Base-by-base conservation (phyloP, 176 grass and related monocot genomes). In the Triticum dicoccoides region DNA sequence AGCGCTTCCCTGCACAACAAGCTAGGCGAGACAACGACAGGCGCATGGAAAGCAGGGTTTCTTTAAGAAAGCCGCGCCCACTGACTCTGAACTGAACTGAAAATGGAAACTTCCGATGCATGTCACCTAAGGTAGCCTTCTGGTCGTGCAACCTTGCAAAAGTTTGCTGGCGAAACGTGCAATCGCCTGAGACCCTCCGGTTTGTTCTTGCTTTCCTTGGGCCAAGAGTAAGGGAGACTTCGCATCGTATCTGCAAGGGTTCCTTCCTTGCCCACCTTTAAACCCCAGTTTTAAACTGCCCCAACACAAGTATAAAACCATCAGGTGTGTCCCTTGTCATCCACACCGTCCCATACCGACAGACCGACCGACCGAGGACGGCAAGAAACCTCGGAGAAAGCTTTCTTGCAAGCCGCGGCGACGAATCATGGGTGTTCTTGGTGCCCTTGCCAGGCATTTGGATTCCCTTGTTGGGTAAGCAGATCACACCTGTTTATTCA, bases 391-490 rank as follows among this genome's bases (percentile, higher is more conserved):
- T 30, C 27, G 1, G 66, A 68, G 32, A 76, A 83, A 66, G 18
- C 66, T 45, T 30, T 30, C 74, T 87, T 66, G 27, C 39, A 70
- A 63, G 33, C n/a, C 15, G 44, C 59, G 21, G 20, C 8, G 1
- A 25, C 3, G 8, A 73, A 83, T 35, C 78, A 96, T 98, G 96
- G 92, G 96, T 84, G 80, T 98, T 92, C 82, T 98, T 30, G 85
- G 82, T 67, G 42, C 92, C 23, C 76, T 96, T 71, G 90, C 92
- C 37, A 98, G 88, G 78, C 86, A 92, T 77, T 61, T 98, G 34
- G 90, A 99, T 65, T 80, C 91, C 54, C 87, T 99, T 73, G 86
- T 95, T 84, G 90, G 94, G 97, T 99, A 96, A 59, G 56, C 56
- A 9, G 51, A 52, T 9, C 37, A 17, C 32, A 37, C 42, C 9